Percentiles rank a stretch among this genome's conserved stretches.
Evolutionary conservation across 805 yeast species (phyloP).

Genomic region (Wickerhamomyces xylosicus): DNA sequence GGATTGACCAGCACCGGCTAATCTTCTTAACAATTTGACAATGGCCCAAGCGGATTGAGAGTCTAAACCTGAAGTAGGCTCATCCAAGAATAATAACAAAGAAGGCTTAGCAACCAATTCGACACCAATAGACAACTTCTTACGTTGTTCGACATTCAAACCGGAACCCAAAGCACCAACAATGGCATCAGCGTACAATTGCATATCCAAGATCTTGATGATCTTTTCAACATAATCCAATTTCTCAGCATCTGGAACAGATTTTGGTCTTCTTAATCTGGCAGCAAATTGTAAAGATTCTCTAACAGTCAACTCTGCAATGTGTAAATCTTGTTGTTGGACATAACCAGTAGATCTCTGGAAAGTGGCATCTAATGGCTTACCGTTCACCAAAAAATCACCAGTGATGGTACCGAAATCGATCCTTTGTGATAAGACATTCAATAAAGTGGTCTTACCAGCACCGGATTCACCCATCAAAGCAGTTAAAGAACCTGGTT

Average conservation of each 20-base stretch:
- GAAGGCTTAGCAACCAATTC: constrained; percentile 62
- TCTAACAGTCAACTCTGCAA: constrained; percentile 63
- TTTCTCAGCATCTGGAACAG: constrained; percentile 31
- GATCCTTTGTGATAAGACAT: constrained; percentile 47
- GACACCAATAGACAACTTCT: constrained; percentile 74
- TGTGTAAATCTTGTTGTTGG: constrained; percentile 68
- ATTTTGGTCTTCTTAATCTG: constrained; percentile 45
- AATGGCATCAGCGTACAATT: constrained; percentile 21
- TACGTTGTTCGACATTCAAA: constrained; percentile 71
- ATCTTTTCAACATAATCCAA: constrained; percentile 38
- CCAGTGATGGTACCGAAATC: constrained; percentile 24
- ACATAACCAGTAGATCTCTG: constrained; percentile 55
- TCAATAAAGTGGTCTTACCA: constrained; percentile 63
- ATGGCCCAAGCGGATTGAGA: constrained; percentile 68
- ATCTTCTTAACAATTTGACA: constrained; percentile 42
- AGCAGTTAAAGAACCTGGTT: constrained; percentile 60
- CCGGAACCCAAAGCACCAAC: constrained; percentile 55
- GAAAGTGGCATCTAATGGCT: constrained; percentile 23
- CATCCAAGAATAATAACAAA: constrained; percentile 64
- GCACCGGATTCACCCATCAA: constrained; percentile 80
- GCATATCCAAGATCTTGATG: constrained; percentile 49
- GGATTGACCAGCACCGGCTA: constrained; percentile 52
- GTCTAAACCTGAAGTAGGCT: constrained; percentile 86
- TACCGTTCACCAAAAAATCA: constrained; percentile 31
- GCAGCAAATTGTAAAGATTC: constrained; percentile 75